Conservation (phyloP, 495 filamentous ascomycete genomes). For the Aspergillus hancockii region DNA sequence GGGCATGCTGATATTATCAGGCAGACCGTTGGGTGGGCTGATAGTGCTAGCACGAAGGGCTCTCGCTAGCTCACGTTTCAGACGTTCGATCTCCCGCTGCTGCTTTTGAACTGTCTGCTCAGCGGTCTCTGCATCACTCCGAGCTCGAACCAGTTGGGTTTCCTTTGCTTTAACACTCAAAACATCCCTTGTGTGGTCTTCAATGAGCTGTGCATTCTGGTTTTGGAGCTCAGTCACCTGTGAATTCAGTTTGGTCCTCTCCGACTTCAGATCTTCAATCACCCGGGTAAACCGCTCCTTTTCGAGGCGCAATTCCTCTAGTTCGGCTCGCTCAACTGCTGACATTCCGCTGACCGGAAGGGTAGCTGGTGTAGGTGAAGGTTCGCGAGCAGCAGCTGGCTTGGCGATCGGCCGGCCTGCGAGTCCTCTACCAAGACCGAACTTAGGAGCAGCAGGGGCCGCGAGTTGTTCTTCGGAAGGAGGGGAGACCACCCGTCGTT, state of each 20-base stretch:
- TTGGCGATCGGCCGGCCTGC: conserved; percentile 87
- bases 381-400: conserved; percentile 52
- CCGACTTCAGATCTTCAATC: conserved; percentile 73
- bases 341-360: conserved; percentile 60
- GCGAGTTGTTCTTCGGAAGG: conserved; percentile 58
- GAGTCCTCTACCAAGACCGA: conserved; percentile 73
- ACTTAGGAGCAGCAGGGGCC: conserved; percentile 60
- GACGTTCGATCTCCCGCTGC: conserved; percentile 83
- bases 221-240: conserved; percentile 88
- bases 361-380: conserved; percentile 44
- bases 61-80: conserved; percentile 73
- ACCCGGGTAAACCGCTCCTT: conserved; percentile 73
- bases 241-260: conserved; percentile 70
- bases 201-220: conserved; percentile 93
- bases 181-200: conserved; percentile 94
- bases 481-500: conserved; percentile 55
- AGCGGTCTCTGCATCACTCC: conserved; percentile 84
- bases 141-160: conserved; percentile 89
- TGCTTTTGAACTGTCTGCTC: conserved; percentile 81
- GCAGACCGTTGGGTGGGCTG: conserved; percentile 36
- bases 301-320: conserved; percentile 82
- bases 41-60: conserved; percentile 46
- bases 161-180: conserved; percentile 97
- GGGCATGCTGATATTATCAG: conserved; percentile 38
- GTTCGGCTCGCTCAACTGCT: conserved; percentile 78